Conservation (phyloP, 2,329 filamentous ascomycete genomes). For the Emmonsia crescens region DNA sequence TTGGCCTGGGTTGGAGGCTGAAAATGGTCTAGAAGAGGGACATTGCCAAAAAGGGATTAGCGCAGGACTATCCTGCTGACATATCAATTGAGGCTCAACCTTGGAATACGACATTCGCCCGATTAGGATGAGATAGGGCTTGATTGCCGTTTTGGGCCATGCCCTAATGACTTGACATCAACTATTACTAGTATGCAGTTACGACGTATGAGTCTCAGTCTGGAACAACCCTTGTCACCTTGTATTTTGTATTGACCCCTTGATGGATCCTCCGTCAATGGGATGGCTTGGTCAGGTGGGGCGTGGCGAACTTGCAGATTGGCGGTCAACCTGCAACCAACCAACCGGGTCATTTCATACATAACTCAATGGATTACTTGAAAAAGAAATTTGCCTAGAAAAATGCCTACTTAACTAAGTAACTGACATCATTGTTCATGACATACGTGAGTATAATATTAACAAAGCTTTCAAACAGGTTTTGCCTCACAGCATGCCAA, state of each 20-base stretch:
- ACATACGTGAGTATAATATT: too few species aligned
- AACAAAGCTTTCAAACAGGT: too few species aligned
- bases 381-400: too few species aligned
- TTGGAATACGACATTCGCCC: too few species aligned
- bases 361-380: too few species aligned
- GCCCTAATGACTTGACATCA: background rate
- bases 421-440: too few species aligned
- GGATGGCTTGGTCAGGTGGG: background rate
- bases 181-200: too few species aligned
- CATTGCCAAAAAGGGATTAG: background rate
- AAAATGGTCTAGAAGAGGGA: background rate
- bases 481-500: too few species aligned
- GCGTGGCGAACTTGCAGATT: background rate
- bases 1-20: background rate
- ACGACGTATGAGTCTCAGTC: background rate
- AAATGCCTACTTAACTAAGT: too few species aligned
- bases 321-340: background rate
- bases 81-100: background rate
- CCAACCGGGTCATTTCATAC: too few species aligned
- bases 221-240: too few species aligned
- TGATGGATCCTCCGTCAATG: background rate
- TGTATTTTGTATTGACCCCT: background rate
- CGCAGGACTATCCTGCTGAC: background rate
- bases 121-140: background rate
- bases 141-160: background rate